Base-by-base conservation (phyloP, 805 yeast species). In the Candida sithepensis region DNA sequence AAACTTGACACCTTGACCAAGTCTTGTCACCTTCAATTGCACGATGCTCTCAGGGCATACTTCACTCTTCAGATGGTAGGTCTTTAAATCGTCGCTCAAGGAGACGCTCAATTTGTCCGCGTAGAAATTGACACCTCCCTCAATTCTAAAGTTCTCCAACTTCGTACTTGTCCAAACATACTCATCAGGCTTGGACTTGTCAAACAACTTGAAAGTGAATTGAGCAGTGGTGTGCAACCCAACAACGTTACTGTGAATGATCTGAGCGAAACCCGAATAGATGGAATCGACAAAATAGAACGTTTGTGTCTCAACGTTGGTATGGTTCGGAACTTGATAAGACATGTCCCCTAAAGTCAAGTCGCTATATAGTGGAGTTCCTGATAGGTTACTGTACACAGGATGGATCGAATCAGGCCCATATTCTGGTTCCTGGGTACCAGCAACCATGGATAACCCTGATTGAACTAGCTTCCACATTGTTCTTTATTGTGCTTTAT, bases 371-470 rank as follows among this genome's bases (percentile, higher is more conserved):
- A 87, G 78, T 55, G 82, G 81, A 36, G 75, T 73, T 28, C 71
- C 78, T 41, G 84, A 80, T 40, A 78, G 79, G 38, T 86, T 79
- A 21, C 49, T 37, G 14, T 58, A 56, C 48, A 91, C 81, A n/a
- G 97, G 79, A 60, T 85, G 92, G 56, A 94, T 88, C 37, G 96
- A 95, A 43, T 85, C 96, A 37, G 85, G 78, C 45, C 99, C 99
- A 61, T 94, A 94, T 63, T 86, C 96, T 22, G 99, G 99, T 67
- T 94, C 99, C 2, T 96, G 97, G 12, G 96, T 81, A 46, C 99
- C 99, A 5, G 97, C 92, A 41, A 90, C 94, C 5, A 95, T 94
- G n/a, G 97, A 88, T n/a, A 64, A 46, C 14, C 68, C 69, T 4
- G 65, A 55, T 49, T 65, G 69, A 41, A 64, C 65, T 45, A 64